These are phyloP conservation scores for Saturnispora gosingensis DNA, from an alignment of 805 yeast species.

Conservation along the genomic window DNA sequence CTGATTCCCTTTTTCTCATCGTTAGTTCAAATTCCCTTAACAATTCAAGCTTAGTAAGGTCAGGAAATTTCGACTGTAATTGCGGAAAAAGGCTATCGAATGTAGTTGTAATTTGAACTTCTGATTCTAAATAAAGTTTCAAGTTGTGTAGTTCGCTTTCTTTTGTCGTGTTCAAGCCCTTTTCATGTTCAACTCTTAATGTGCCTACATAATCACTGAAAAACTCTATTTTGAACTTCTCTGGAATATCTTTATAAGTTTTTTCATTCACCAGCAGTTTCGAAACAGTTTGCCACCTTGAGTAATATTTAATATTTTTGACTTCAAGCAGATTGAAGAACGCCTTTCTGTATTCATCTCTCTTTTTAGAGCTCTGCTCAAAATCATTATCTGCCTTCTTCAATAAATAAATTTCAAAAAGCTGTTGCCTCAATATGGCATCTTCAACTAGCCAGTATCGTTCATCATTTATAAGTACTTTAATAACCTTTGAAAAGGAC, in stretches of 20 bases:
- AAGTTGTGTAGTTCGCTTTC: slow-evolving; percentile 45
- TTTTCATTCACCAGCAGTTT: slow-evolving; percentile 56
- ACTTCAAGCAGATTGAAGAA: slow-evolving; percentile 39
- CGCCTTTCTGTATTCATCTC: slow-evolving; percentile 47
- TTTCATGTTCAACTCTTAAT: slow-evolving; percentile 29
- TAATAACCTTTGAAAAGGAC: slow-evolving; percentile 63
- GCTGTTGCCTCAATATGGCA: slow-evolving; percentile 46
- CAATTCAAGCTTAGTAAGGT: slow-evolving; percentile 49
- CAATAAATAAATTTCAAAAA: slow-evolving; percentile 58
- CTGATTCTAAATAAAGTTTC: slow-evolving; percentile 34
- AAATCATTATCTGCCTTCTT: slow-evolving; percentile 42
- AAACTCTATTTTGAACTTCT: slow-evolving; percentile 43
- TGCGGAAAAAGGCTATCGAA: slow-evolving; percentile 1
- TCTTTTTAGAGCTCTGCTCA: slow-evolving; percentile 40
- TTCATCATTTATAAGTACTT: slow-evolving; percentile 45
- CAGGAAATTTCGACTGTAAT: slow-evolving; percentile 39
- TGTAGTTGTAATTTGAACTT: not conserved
- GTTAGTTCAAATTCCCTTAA: slow-evolving; percentile 37
- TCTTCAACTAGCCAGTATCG: slow-evolving; percentile 62
- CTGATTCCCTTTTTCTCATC: slow-evolving; percentile 20
- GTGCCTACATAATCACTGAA: slow-evolving; percentile 41
- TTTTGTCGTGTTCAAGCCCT: slow-evolving; percentile 23
- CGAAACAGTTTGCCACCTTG: slow-evolving; percentile 57
- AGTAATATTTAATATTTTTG: slow-evolving; percentile 39
- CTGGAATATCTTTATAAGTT: slow-evolving; percentile 52